A percentile compares a stretch with the other conserved stretches of the same genome.
These are phyloP conservation scores for Coleophoma crateriformis DNA, from an alignment of 2,329 filamentous ascomycete genomes.

Conservation along the genomic window DNA sequence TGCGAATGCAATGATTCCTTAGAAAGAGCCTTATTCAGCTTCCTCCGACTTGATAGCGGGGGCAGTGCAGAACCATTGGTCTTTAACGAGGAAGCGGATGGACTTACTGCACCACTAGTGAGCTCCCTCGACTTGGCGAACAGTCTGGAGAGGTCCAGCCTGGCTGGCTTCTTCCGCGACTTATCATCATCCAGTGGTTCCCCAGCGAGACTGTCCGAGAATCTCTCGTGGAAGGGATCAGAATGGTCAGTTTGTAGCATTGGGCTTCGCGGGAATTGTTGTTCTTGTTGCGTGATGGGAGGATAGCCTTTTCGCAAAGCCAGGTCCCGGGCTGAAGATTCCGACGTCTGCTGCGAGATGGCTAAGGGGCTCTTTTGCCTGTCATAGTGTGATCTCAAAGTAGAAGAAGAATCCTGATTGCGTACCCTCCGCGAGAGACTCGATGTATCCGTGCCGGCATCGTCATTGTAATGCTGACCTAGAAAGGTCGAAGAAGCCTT, in stretches of 20 bases:
- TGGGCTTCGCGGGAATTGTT: conserved; percentile 10
- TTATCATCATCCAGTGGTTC: conserved; percentile 5
- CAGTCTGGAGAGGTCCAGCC: conserved; percentile 23
- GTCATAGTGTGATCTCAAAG: conserved; percentile 40
- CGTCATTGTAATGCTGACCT: conserved; percentile 31
- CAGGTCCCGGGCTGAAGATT: conserved; percentile 32
- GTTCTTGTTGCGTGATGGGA: conserved; percentile 14
- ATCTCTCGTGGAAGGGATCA: conserved; percentile 16
- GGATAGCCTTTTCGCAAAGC: conserved; percentile 30
- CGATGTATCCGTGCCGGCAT: conserved; percentile 26
- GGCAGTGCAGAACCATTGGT: conserved; percentile 8
- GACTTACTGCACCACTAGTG: conserved; percentile 1
- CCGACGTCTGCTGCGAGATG: conserved; percentile 36
- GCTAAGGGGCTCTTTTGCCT: conserved; percentile 32
- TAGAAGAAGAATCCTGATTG: conserved; percentile 35
- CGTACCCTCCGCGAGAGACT: conserved; percentile 27
- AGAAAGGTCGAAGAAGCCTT: conserved; percentile 40
- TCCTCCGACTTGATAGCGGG: conserved; percentile 9
- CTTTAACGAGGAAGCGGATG: conserved; percentile 9
- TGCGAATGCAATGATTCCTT: conserved; percentile 22
- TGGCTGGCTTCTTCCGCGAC: conserved; percentile 21
- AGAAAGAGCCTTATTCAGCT: conserved; percentile 16
- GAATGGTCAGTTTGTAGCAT: conserved; percentile 16
- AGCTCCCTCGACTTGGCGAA: conserved; percentile 19
- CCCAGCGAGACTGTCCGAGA: conserved; percentile 5